A percentile compares a stretch with the other conserved stretches of the same genome.
Evolutionary conservation across 2,329 filamentous ascomycete species (phyloP).

Genomic region (Aaosphaeria pasadenensis): DNA sequence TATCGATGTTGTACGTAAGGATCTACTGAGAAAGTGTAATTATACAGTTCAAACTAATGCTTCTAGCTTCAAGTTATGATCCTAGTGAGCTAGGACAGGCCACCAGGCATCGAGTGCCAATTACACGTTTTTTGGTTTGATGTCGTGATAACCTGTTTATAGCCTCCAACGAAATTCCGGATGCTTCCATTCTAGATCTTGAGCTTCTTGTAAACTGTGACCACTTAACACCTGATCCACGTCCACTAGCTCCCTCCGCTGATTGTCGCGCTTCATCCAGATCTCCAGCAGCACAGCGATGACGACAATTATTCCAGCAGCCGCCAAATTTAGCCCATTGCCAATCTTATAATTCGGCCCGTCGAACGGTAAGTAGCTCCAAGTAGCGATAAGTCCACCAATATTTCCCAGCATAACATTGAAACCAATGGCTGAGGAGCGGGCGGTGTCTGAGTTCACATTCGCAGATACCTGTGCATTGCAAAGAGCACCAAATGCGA

Average conservation of each 20-base stretch:
- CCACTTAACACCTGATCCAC: background rate
- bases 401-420: background rate
- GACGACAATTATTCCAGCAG: background rate
- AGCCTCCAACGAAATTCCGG: background rate
- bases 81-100: too few species aligned
- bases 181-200: background rate
- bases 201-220: background rate
- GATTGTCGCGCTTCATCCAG: background rate
- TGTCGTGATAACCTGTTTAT: background rate
- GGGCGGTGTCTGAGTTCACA: background rate
- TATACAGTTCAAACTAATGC: too few species aligned
- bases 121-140: too few species aligned
- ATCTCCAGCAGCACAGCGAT: background rate
- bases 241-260: background rate
- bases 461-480: background rate
- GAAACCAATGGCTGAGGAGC: background rate
- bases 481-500: background rate
- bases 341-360: background rate
- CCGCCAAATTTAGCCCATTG: background rate
- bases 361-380: background rate
- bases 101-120: too few species aligned
- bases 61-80: too few species aligned
- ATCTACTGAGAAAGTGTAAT: too few species aligned
- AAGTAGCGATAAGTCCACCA: background rate
- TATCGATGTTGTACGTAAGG: too few species aligned